Evolutionary conservation across 495 filamentous ascomycete species (phyloP).

Genomic region (Penicillium diatomitis): DNA sequence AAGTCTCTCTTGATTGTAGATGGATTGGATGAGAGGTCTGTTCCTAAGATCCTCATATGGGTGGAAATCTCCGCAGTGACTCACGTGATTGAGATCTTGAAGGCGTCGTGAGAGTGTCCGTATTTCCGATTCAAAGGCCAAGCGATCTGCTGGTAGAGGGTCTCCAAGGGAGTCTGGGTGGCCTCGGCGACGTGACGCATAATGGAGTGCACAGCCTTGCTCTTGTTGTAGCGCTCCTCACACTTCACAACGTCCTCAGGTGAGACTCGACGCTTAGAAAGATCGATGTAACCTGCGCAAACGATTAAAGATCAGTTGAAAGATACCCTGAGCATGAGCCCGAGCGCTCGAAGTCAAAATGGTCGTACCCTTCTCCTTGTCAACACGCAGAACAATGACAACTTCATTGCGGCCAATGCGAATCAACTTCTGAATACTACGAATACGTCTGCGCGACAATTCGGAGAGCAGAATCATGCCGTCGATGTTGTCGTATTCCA

Average conservation of each 20-base stretch:
- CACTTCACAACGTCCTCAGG: constrained; percentile 97
- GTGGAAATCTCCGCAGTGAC: neutral
- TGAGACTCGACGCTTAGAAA: constrained; percentile 94
- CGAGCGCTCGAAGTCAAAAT: neutral
- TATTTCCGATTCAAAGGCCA: constrained; percentile 98
- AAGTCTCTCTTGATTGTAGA: neutral
- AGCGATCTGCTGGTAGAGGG: constrained; percentile 83
- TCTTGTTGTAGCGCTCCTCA: constrained; percentile 98
- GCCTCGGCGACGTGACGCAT: constrained; percentile 98
- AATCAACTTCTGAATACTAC: constrained; percentile 98
- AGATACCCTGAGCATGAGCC: no score
- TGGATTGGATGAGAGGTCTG: no score
- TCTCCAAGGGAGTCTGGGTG: constrained; percentile 84
- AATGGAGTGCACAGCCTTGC: constrained; percentile 97
- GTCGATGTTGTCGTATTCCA: constrained; percentile 99
- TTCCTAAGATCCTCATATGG: no score
- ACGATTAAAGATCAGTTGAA: neutral
- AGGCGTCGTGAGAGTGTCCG: constrained; percentile 92
- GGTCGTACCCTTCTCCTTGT: constrained; percentile 87
- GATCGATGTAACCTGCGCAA: constrained; percentile 83
- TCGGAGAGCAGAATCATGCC: constrained; percentile 98
- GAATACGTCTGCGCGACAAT: constrained; percentile 89
- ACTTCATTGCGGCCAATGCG: constrained; percentile 96
- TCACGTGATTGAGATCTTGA: constrained; percentile 97
- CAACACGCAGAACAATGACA: constrained; percentile 93